These are phyloP conservation scores for Ceratocystis destructans DNA, from an alignment of 2,329 filamentous ascomycete genomes.

Conservation along the genomic window DNA sequence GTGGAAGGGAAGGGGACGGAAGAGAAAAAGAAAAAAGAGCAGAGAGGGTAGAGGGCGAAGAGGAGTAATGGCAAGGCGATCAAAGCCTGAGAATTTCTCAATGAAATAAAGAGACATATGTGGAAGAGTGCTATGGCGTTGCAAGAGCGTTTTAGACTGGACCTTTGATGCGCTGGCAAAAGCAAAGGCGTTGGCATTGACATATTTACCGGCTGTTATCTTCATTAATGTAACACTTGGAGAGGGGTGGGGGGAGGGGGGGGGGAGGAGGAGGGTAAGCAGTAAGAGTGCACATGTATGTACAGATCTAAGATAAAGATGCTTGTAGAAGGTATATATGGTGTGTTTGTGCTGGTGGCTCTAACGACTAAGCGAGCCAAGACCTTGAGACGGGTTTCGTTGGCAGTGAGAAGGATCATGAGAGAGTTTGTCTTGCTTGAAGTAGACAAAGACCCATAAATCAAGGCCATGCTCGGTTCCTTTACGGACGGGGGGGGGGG, in stretches of 20 bases:
- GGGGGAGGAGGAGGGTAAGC: too few species aligned
- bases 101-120: not conserved
- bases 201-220: not conserved
- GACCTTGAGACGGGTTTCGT: not conserved
- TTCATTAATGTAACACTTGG: not conserved
- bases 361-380: not conserved
- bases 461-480: not conserved
- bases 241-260: not conserved
- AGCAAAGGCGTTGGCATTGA: not conserved
- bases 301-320: not conserved
- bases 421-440: not conserved
- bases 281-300: not conserved
- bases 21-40: not conserved
- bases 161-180: not conserved
- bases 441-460: not conserved
- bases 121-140: not conserved
- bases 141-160: not conserved
- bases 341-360: not conserved
- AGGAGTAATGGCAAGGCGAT: not conserved
- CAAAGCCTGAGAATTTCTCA: not conserved
- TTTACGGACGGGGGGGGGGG: not conserved
- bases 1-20: not conserved
- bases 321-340: not conserved
- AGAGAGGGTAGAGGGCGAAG: not conserved
- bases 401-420: not conserved